These are phyloP conservation scores for Macroventuria anomochaeta DNA, from an alignment of 2,329 filamentous ascomycete species.

Conservation along the genomic window DNA sequence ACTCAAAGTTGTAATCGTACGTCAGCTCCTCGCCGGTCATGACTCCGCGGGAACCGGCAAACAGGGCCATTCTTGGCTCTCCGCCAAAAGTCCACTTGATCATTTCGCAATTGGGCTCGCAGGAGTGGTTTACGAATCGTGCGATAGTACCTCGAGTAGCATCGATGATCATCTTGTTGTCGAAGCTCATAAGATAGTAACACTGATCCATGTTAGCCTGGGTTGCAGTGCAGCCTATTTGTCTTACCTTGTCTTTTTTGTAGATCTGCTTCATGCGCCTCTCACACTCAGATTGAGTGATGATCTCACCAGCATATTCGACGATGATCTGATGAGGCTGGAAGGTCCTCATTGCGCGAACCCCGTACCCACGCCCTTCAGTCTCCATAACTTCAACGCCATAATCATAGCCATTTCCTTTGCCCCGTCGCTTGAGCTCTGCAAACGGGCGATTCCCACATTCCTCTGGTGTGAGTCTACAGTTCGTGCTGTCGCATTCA, in stretches of 20 bases:
- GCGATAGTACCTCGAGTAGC: constrained; percentile 95
- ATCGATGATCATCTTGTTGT: constrained; percentile 98
- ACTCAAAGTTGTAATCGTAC: constrained; percentile 85
- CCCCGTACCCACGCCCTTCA: constrained; percentile 83
- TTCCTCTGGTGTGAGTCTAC: constrained; percentile 72
- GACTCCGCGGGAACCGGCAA: constrained; percentile 87
- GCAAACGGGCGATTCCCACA: constrained; percentile 92
- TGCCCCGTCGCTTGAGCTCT: constrained; percentile 70
- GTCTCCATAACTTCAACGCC: constrained; percentile 97
- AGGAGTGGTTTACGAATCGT: constrained; percentile 97
- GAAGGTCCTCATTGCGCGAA: constrained; percentile 89
- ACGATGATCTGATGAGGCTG: constrained; percentile 93
- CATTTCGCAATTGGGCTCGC: constrained; percentile 95
- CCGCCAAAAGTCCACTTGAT: constrained; percentile 96
- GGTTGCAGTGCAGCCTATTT: not conserved
- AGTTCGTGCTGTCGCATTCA: constrained; percentile 92
- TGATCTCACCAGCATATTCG: constrained; percentile 97
- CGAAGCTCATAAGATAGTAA: constrained; percentile 98
- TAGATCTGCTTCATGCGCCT: constrained; percentile 92
- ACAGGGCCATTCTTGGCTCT: constrained; percentile 94
- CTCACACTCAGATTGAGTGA: constrained; percentile 92
- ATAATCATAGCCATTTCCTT: constrained; percentile 83
- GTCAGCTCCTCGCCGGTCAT: constrained; percentile 95
- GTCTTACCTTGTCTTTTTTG: constrained; percentile 84
- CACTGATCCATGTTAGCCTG: constrained; percentile 63